Base-by-base conservation (phyloP, 75 land plant genomes). In the Selaginella tamariscina region DNA sequence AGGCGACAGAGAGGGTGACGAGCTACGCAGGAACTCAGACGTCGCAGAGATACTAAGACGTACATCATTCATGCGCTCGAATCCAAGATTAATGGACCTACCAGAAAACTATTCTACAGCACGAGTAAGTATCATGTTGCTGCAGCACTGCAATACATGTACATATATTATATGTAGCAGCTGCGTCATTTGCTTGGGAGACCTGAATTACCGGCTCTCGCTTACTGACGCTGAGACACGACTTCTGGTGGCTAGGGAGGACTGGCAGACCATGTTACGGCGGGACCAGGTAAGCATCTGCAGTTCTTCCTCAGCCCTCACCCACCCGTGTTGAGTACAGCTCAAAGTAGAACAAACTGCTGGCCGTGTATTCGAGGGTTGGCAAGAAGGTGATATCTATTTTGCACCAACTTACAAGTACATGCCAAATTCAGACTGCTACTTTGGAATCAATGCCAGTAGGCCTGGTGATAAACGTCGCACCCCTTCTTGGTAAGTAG, bases 1-100 rank as follows among this genome's bases (percentile, higher is more conserved):
- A 23, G 93, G 93, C 32, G 89, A 86, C 65, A 88, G 74, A 70
- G 82, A 77, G 13, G 86, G 77, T 21, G 86, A 86, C 74, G 78
- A 75, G 56, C 27, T 78, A 1, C 79, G 80, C 67, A 72, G 93
- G 68, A 88, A 88, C 76, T 68, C 84, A 30, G 89, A 88, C 74
- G 89, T 88, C 49, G 65, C 74, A 55, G 93, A 88, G 67, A 88
- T 86, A 68, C 72, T 75, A 56, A 76, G 79, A 24, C 31, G 89
- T 55, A 88, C 93, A 56, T 77, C 26, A 9, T 88, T 85, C 56
- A 66, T 44, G 71, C 23, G 62, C 5, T 49, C 49, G 11, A 39
- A 15, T n/a, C n/a, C 49, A 39, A 39, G 49, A 15, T 15, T 15
- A 15, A 15, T 74, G 33, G 83, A 75, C 5, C 70, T 81, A 20